Percentiles rank a stretch among this genome's conserved stretches.
These are phyloP conservation scores for Rhodotorula sp. DNA, from an alignment of 1,284 basidiomycete species.

Conservation along the genomic window DNA sequence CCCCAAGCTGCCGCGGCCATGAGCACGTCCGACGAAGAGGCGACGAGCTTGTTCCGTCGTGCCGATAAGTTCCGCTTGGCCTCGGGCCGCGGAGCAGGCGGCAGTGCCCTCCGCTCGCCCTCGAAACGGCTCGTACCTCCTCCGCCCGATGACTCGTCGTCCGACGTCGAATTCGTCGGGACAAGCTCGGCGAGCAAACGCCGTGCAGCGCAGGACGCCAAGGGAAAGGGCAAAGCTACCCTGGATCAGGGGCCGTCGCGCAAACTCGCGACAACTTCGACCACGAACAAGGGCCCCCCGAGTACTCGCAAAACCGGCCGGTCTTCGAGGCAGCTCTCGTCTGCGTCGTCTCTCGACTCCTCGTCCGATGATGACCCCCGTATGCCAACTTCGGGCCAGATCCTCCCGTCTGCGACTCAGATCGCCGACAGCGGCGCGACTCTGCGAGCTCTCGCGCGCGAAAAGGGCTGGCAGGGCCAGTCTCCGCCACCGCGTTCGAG, in stretches of 20 bases:
- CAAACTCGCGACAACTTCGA: no score
- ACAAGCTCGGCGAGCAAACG: background rate
- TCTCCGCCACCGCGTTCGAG: constrained; percentile 7
- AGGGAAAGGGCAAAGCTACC: background rate
- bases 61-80: background rate
- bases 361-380: background rate
- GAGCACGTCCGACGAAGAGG: constrained; percentile 6
- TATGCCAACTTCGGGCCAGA: background rate
- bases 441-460: constrained; percentile 12
- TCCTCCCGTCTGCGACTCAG: constrained; percentile 19
- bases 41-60: constrained; percentile 1
- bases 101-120: no score
- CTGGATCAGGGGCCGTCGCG: background rate
- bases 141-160: background rate
- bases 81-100: no score
- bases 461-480: constrained; percentile 6
- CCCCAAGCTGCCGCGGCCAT: background rate
- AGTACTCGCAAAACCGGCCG: background rate
- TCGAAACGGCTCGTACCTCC: no score
- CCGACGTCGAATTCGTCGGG: constrained; percentile 17
- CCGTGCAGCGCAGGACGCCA: background rate
- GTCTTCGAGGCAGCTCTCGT: background rate
- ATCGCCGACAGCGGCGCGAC: background rate
- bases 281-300: background rate
- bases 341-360: background rate